Base-by-base conservation (phyloP, 2,329 filamentous ascomycete genomes). In the Verticillium klebahnii region DNA sequence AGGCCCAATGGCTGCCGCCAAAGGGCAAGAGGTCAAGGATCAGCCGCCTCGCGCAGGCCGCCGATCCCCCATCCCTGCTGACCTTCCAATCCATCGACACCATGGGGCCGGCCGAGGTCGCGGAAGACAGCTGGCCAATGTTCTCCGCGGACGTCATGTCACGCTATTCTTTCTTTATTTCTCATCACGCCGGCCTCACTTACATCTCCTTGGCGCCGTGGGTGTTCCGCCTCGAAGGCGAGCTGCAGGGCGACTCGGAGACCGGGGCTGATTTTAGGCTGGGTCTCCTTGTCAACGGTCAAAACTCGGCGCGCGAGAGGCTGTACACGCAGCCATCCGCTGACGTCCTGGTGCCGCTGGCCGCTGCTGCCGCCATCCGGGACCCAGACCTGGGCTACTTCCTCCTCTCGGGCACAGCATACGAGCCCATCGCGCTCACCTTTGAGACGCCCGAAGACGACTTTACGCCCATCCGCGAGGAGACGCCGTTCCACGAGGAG, bases 321-420 rank as follows among this genome's bases (percentile, higher is more conserved):
- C 74, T 89, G 29, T 86, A 83, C 70, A 83, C 81, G 1, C 83
- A 84, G 67, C 74, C 78, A 19, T 74, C 77, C 8, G 77, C 79
- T 19, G 78, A 83, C 56, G 76, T 76, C 54, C 71, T 73, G 11
- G 72, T 78, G n/a, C 78, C 82, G 15, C 74, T 89, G 45, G 80
- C 85, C 17, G 84, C 84, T 14, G 78, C 80, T 61, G 77, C 79
- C 50, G 77, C 82, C 8, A 79, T 89, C 60, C 78, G 78, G 25
- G 86, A 89, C 65, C 84, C 85, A 2, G 86, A 89, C 68, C 77
- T 89, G 29, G 86, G 86, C 60, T 87, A 88, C 67, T 85, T 88
- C 59, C 72, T 89, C 12, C 75, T 89, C 29, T 87, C 86, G 8
- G 78, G 84, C 8, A 87, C 84, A 1, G 78, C 82, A 11, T 81